Conservation (phyloP, 352 stramenopile species). For the Blastocystis sp. region DNA sequence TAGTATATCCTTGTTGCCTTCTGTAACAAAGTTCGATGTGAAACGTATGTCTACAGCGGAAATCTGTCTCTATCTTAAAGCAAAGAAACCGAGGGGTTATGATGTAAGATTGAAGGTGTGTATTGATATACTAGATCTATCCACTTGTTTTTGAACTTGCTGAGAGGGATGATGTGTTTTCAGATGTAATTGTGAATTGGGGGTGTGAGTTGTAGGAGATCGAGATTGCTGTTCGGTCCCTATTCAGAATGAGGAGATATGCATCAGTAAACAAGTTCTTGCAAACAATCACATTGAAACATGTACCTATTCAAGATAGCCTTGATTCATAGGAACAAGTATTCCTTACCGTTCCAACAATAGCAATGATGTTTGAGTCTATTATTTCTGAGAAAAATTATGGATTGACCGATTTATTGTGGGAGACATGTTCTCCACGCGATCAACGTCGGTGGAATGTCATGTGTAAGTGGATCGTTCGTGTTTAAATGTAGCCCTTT, state of each 20-base stretch:
- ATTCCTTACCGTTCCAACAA: not conserved
- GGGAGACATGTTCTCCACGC: not conserved
- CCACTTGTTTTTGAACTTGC: constrained; percentile 34
- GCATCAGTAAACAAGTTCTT: constrained; percentile 36
- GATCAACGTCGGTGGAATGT: constrained; percentile 18
- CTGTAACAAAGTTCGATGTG: not conserved
- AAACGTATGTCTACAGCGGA: constrained; percentile 19
- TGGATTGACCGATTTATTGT: constrained; percentile 29
- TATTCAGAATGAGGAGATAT: constrained; percentile 33
- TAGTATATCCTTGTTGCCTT: not conserved
- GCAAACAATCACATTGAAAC: not conserved
- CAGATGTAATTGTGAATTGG: not conserved
- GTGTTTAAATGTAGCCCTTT: not conserved
- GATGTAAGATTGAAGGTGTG: not conserved
- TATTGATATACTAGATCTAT: constrained; percentile 5
- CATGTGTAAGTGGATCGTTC: not conserved
- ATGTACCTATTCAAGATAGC: not conserved
- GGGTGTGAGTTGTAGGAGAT: not conserved
- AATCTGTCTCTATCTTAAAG: constrained; percentile 58
- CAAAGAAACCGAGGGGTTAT: not conserved
- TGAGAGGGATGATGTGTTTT: constrained; percentile 19
- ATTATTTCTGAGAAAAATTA: constrained; percentile 14
- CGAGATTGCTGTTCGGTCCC: constrained; percentile 16
- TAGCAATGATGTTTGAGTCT: constrained; percentile 48
- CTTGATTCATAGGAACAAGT: not conserved